A percentile compares a stretch with the other conserved stretches of the same genome.
Evolutionary conservation across 2,329 filamentous ascomycete species (phyloP).

Genomic region (Pezicula radicicola): DNA sequence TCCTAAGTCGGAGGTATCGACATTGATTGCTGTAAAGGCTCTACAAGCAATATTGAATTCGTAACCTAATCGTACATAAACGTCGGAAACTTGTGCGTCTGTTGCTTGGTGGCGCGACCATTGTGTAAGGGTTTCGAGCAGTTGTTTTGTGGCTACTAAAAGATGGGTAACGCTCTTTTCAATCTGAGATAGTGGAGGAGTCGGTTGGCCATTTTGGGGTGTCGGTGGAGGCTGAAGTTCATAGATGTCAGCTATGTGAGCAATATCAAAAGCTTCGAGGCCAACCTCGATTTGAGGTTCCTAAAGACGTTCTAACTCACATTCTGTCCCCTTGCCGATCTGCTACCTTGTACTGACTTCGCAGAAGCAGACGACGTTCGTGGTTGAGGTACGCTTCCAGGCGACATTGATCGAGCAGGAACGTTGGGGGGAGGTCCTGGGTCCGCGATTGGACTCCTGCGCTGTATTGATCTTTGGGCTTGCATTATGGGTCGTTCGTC

Average conservation of each 20-base stretch:
- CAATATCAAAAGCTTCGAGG: neutral
- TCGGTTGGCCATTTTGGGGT: constrained; percentile 14
- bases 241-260: constrained; percentile 6
- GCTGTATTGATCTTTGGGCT: constrained; percentile 52
- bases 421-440: constrained; percentile 55
- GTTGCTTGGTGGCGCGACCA: constrained; percentile 93
- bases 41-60: constrained; percentile 99
- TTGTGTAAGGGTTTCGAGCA: constrained; percentile 94
- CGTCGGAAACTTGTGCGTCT: constrained; percentile 94
- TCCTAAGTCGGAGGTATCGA: constrained; percentile 89
- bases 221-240: constrained; percentile 11
- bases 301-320: constrained; percentile 42
- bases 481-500: neutral
- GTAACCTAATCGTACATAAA: constrained; percentile 95
- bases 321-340: constrained; percentile 51
- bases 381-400: constrained; percentile 48
- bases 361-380: constrained; percentile 65
- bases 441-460: constrained; percentile 62
- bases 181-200: constrained; percentile 73
- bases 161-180: constrained; percentile 99
- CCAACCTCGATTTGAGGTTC: neutral
- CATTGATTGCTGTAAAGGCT: constrained; percentile 93
- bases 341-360: constrained; percentile 50
- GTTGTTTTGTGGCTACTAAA: constrained; percentile 94
- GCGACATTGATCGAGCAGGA: constrained; percentile 57